phyloP scores from a whole-genome alignment of 768 basidiomycete species.

The Mycena indigotica region DNA sequence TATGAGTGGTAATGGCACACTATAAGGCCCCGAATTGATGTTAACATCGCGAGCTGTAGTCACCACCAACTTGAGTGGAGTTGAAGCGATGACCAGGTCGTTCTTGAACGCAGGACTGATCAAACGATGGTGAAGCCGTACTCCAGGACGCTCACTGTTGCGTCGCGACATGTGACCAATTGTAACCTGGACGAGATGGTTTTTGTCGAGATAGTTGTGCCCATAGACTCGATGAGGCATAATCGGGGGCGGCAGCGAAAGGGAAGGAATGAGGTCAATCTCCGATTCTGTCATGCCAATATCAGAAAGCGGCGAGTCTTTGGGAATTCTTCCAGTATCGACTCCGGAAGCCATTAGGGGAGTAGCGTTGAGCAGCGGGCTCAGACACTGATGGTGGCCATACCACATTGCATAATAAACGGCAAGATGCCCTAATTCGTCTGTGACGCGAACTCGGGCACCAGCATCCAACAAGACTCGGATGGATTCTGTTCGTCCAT shows the following conservation, averaged over 20 bases:
- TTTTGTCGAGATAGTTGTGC: constrained; percentile 90
- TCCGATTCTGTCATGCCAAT: constrained; percentile 56
- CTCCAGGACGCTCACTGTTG: constrained; percentile 40
- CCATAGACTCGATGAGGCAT: constrained; percentile 98
- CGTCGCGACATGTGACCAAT: constrained; percentile 66
- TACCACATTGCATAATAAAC: constrained; percentile 98
- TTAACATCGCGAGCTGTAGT: constrained; percentile 82
- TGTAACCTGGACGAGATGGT: constrained; percentile 81
- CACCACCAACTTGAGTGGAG: constrained; percentile 93
- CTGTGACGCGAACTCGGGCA: constrained; percentile 69
- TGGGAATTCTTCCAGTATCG: constrained; percentile 25
- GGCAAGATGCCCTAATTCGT: constrained; percentile 84
- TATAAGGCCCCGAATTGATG: constrained; percentile 85
- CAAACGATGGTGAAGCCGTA: constrained; percentile 75
- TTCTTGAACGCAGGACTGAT: constrained; percentile 70
- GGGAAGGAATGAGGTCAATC: constrained; percentile 88
- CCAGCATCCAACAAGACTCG: constrained; percentile 79
- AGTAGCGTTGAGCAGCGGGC: constrained; percentile 55
- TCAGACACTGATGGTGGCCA: constrained; percentile 74
- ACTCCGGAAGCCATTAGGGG: constrained; percentile 31
- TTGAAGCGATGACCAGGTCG: constrained; percentile 67
- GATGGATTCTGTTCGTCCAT: constrained; percentile 77
- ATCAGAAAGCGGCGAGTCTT: constrained; percentile 45
- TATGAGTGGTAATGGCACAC: constrained; percentile 86
- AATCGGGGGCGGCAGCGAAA: constrained; percentile 96